Conservation (phyloP, 805 yeast species). For the Torulaspora franciscae region DNA sequence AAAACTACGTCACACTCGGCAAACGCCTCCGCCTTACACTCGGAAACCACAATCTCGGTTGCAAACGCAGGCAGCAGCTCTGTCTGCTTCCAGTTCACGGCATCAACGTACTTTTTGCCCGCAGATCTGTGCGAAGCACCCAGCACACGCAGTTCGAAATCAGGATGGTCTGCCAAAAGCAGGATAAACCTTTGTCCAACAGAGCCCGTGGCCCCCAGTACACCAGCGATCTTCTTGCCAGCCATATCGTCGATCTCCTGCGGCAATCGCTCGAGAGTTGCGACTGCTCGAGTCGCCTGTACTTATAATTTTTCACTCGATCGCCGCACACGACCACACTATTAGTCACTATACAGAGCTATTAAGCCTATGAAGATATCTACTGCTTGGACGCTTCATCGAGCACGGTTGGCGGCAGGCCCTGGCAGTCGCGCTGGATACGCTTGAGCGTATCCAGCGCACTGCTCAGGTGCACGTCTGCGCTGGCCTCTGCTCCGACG, state of each 20-base stretch:
- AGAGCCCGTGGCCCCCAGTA: constrained; percentile 95
- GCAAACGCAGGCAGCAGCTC: constrained; percentile 68
- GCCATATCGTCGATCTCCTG: constrained; percentile 23
- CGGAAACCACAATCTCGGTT: constrained; percentile 59
- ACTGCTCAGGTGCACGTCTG: constrained; percentile 27
- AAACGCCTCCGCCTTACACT: constrained; percentile 73
- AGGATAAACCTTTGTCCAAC: constrained; percentile 96
- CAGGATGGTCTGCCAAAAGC: constrained; percentile 80
- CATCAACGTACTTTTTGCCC: constrained; percentile 79
- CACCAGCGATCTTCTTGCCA: constrained; percentile 57
- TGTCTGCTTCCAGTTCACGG: constrained; percentile 93
- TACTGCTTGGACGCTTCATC: constrained; percentile 2
- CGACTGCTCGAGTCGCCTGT: not conserved
- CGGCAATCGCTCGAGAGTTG: not conserved
- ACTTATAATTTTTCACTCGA: constrained; percentile 1
- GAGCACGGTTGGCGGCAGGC: constrained; percentile 57
- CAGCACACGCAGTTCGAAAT: constrained; percentile 73
- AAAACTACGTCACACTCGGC: constrained; percentile 90
- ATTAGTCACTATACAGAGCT: not conserved
- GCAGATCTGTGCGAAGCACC: constrained; percentile 96
- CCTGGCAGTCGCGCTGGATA: constrained; percentile 72
- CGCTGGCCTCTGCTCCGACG: constrained; percentile 11
- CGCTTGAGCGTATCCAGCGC: constrained; percentile 58
- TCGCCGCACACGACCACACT: not conserved
- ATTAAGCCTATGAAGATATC: not conserved